phyloP scores from a whole-genome alignment of 1,284 basidiomycete genomes.

The Salmacisia buchloeana region DNA sequence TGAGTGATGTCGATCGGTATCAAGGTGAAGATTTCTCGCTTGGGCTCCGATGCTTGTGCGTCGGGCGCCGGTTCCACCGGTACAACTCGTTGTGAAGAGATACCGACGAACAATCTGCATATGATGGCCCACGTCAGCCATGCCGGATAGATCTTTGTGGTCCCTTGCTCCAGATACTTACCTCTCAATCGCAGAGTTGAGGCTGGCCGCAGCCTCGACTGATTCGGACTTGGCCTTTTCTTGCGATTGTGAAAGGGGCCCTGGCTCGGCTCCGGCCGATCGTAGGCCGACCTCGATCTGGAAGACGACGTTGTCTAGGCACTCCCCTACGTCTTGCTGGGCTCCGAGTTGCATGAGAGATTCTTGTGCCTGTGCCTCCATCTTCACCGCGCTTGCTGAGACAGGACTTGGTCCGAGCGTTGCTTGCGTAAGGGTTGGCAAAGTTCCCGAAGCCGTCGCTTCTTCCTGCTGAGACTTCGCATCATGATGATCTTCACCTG shows the following conservation, averaged over 20 bases:
- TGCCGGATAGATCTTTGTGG: neutral
- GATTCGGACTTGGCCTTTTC: neutral
- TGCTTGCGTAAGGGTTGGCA: no score
- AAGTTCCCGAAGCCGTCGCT: neutral
- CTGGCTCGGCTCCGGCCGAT: constrained; percentile 46
- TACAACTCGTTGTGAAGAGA: constrained; percentile 38
- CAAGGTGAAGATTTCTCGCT: constrained; percentile 10
- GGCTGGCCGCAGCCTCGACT: neutral
- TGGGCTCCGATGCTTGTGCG: constrained; percentile 2
- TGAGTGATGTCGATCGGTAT: constrained; percentile 68
- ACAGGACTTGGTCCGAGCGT: neutral
- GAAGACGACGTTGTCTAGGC: constrained; percentile 98
- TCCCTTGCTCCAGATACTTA: neutral
- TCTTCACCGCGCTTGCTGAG: no score
- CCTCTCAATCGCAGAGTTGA: neutral
- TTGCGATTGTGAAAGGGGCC: neutral
- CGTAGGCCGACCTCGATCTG: constrained; percentile 90
- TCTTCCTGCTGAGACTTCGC: constrained; percentile 12
- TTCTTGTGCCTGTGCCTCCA: constrained; percentile 3
- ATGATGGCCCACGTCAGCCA: neutral
- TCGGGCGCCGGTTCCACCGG: constrained; percentile 2
- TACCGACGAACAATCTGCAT: constrained; percentile 34
- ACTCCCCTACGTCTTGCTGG: constrained; percentile 96
- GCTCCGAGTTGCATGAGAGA: constrained; percentile 60
- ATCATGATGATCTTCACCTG: no score